Evolutionary conservation across 2,329 filamentous ascomycete species (phyloP).

Genomic region (Penicillium janthinellum): DNA sequence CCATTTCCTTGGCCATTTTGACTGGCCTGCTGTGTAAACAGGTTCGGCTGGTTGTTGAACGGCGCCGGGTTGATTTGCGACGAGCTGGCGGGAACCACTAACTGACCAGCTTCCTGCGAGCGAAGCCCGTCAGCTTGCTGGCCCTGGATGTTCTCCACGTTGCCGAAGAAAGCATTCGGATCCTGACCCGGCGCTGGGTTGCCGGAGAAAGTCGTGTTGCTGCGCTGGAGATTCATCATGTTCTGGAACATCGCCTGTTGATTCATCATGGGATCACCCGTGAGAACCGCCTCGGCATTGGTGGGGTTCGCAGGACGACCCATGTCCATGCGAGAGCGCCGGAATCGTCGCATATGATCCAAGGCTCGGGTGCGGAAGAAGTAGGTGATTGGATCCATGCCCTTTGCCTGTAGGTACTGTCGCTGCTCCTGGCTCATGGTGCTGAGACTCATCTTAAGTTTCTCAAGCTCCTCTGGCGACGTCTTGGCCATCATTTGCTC

Average conservation of each 20-base stretch:
- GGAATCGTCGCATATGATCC: conserved; percentile 42
- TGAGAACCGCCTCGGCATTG: conserved; percentile 36
- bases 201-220: conserved; percentile 39
- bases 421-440: conserved; percentile 52
- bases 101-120: conserved; percentile 61
- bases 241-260: conserved; percentile 45
- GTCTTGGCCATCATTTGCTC: conserved; percentile 51
- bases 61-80: conserved; percentile 50
- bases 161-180: conserved; percentile 44
- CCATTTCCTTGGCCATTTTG: conserved; percentile 41
- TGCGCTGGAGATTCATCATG: conserved; percentile 44
- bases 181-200: conserved; percentile 37
- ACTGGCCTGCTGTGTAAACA: conserved; percentile 46
- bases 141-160: conserved; percentile 58
- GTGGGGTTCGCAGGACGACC: conserved; percentile 34
- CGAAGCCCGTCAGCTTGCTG: conserved; percentile 65
- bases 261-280: conserved; percentile 43
- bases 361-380: conserved; percentile 55
- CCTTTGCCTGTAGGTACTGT: conserved; percentile 47
- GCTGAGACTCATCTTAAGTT: conserved; percentile 50
- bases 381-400: conserved; percentile 54
- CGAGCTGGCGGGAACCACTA: conserved; percentile 66
- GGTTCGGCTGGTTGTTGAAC: conserved; percentile 46
- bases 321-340: conserved; percentile 36
- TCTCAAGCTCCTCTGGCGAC: conserved; percentile 48